phyloP scores from a whole-genome alignment of 176 grass and related monocot species.

The Musa troglodytarum region DNA sequence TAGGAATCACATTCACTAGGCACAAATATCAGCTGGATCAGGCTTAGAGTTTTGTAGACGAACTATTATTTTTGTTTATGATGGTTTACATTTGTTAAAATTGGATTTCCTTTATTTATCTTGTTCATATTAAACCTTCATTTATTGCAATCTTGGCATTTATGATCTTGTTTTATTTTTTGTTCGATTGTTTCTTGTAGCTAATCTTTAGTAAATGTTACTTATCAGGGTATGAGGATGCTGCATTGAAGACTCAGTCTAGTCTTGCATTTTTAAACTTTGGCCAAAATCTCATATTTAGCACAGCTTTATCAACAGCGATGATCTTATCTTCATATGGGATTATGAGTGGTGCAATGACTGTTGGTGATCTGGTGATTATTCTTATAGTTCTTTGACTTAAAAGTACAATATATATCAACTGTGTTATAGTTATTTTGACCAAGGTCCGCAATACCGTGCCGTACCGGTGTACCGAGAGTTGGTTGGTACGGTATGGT shows the following conservation, averaged over 20 bases:
- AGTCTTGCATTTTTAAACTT: slow-evolving; percentile 94
- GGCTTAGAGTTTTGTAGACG: not conserved
- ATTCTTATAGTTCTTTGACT: slow-evolving; percentile 14
- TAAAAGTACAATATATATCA: not conserved
- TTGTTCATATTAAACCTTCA: not conserved
- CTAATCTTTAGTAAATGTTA: slow-evolving; percentile 14
- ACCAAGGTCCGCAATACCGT: not conserved
- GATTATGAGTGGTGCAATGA: slow-evolving; percentile 92
- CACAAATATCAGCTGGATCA: not conserved
- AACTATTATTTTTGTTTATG: slow-evolving; percentile 1
- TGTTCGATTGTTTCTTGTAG: slow-evolving; percentile 25
- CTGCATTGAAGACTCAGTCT: slow-evolving; percentile 87
- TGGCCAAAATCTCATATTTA: slow-evolving; percentile 94
- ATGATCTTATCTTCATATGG: slow-evolving; percentile 98
- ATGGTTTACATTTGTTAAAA: not conserved
- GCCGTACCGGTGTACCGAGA: too few species aligned
- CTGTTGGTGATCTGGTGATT: slow-evolving; percentile 96
- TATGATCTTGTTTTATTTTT: not conserved
- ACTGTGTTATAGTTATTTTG: not conserved
- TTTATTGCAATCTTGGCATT: not conserved
- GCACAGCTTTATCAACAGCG: slow-evolving; percentile 71
- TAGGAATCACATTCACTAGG: not conserved
- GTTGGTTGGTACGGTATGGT: too few species aligned
- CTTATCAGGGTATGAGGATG: slow-evolving; percentile 69
- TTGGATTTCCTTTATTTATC: not conserved